Evolutionary conservation across 768 basidiomycete genomes (phyloP).

Genomic region (Russula emetica): DNA sequence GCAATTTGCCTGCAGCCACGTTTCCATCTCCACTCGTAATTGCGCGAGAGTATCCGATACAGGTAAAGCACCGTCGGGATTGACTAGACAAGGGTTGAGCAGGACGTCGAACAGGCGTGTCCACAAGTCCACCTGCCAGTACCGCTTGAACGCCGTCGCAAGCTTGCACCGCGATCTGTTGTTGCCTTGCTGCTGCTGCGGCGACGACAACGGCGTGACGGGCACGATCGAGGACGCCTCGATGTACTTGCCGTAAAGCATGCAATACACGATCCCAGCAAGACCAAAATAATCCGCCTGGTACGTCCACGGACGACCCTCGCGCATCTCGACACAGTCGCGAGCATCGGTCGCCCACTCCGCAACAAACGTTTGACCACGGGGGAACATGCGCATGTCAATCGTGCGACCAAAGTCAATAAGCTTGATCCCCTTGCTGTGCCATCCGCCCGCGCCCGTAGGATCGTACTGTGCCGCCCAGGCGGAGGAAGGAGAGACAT

Average conservation of each 20-base stretch:
- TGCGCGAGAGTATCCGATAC: constrained; percentile 61
- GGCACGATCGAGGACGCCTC: constrained; percentile 56
- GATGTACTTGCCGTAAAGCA: constrained; percentile 97
- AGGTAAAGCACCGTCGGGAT: constrained; percentile 59
- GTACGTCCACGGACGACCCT: constrained; percentile 83
- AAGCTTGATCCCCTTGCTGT: constrained; percentile 78
- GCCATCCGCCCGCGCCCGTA: constrained; percentile 80
- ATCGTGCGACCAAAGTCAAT: constrained; percentile 98
- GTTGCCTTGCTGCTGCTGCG: background rate
- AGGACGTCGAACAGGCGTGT: constrained; percentile 75
- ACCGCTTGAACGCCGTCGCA: constrained; percentile 78
- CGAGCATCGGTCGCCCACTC: constrained; percentile 88
- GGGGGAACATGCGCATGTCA: constrained; percentile 78
- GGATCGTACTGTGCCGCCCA: constrained; percentile 79
- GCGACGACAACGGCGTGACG: constrained; percentile 35
- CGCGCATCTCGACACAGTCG: constrained; percentile 89
- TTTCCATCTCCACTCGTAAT: constrained; percentile 78
- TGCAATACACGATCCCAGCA: constrained; percentile 88
- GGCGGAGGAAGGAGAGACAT: constrained; percentile 61
- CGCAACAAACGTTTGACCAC: constrained; percentile 72
- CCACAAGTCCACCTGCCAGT: constrained; percentile 94
- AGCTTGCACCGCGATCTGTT: constrained; percentile 49
- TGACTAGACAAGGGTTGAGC: constrained; percentile 71
- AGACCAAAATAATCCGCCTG: constrained; percentile 98
- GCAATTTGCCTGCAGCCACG: constrained; percentile 81